These are phyloP conservation scores for Candida glucosophila DNA, from an alignment of 1,139 yeast genomes.

Conservation along the genomic window DNA sequence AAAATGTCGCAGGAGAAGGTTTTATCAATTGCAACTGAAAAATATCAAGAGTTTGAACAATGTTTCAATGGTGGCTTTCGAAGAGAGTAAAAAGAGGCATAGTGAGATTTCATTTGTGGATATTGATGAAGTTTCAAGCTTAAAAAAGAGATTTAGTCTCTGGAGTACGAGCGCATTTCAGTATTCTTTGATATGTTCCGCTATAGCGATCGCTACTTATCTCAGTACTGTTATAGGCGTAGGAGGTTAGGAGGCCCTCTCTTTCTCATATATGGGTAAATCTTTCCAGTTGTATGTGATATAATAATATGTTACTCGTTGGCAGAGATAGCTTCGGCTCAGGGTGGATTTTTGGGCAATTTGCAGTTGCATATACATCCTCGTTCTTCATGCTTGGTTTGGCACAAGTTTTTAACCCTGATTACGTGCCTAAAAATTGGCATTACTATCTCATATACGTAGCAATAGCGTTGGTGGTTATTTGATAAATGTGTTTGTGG, in stretches of 20 bases:
- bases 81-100: no score
- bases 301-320: slow-evolving; percentile 15
- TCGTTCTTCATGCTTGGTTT: slow-evolving; percentile 34
- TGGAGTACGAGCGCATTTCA: slow-evolving; percentile 17
- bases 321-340: slow-evolving; percentile 26
- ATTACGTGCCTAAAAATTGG: slow-evolving; percentile 14
- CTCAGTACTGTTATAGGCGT: slow-evolving; percentile 18
- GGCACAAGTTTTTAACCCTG: slow-evolving; percentile 22
- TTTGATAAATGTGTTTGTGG: slow-evolving; percentile 13
- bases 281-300: slow-evolving; percentile 14
- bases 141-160: slow-evolving; percentile 14
- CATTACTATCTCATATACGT: slow-evolving; percentile 15
- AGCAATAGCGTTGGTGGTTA: slow-evolving; percentile 11
- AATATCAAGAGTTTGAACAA: no score
- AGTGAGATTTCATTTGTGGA: slow-evolving; percentile 1
- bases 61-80: no score
- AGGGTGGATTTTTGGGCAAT: slow-evolving; percentile 40
- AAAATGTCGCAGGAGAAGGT: no score
- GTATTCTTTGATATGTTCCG: slow-evolving; percentile 16
- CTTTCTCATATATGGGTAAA: slow-evolving; percentile 15
- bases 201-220: slow-evolving; percentile 19
- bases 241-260: slow-evolving; percentile 22
- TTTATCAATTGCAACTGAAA: no score
- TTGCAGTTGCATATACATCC: slow-evolving; percentile 24
- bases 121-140: no score